phyloP scores from a whole-genome alignment of 768 basidiomycete genomes.

The Podaxis carcinomalis region DNA sequence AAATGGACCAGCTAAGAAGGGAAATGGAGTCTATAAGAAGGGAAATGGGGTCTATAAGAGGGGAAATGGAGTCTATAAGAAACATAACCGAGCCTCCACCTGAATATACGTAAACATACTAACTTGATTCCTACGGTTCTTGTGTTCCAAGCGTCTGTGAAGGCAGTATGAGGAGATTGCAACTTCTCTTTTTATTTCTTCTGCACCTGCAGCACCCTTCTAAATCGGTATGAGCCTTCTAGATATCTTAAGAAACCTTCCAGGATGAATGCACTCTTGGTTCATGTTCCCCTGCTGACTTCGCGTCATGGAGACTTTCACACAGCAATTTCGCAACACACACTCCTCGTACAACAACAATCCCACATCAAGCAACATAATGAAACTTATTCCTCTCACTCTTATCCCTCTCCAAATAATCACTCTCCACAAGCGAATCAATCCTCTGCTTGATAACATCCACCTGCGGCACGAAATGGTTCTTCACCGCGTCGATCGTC shows the following conservation, averaged over 20 bases:
- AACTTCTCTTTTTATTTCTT: too few species aligned
- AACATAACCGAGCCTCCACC: neutral
- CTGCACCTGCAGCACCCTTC: too few species aligned
- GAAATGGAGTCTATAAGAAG: neutral
- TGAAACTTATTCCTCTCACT: conserved; percentile 67
- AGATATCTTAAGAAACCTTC: too few species aligned
- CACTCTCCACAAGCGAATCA: conserved; percentile 76
- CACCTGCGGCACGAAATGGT: conserved; percentile 83
- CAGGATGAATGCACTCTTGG: too few species aligned
- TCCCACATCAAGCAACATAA: conserved; percentile 64
- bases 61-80: neutral
- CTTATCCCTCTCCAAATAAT: conserved; percentile 79
- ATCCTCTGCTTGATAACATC: conserved; percentile 83
- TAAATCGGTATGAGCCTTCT: too few species aligned
- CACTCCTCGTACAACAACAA: too few species aligned
- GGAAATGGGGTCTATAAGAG: neutral
- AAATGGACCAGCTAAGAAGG: conserved; percentile 4
- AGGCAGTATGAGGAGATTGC: too few species aligned
- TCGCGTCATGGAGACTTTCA: too few species aligned
- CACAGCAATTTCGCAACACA: too few species aligned
- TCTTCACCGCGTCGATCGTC: conserved; percentile 84
- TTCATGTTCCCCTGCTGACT: too few species aligned
- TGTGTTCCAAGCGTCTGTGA: too few species aligned
- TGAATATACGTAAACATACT: neutral
- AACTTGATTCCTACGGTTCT: neutral